Evolutionary conservation across 2,329 filamentous ascomycete species (phyloP), one percentile per base, ranked within the genome.

Genomic region (Trichoderma oligosporum): DNA sequence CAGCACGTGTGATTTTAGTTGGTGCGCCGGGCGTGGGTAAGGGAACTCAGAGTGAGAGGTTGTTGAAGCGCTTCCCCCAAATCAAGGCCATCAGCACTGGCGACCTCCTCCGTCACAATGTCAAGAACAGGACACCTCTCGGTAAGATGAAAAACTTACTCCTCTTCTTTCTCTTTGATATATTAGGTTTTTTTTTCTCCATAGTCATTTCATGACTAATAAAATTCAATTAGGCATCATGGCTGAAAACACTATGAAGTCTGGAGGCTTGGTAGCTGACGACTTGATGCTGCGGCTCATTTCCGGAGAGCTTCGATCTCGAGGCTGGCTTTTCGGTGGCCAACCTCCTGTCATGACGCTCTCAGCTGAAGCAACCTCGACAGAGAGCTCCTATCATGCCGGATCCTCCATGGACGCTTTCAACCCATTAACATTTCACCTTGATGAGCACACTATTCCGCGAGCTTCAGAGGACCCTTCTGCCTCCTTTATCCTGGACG

Each of bases 11-110:
- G 62, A 97, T 99, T 69, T 84, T 99, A 64, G 84, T 99, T 66
- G 94, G 94, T 66, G 92, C 93, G 52, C 94, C 94, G n/a, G 92
- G 92, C 58, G 94, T 96, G 57, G 94, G 94, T 61, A 99, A 99
- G 74, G 94, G 93, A 61, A 99, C 94, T 3, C 94, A 99, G 77
- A 91, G 90, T 51, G 89, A 96, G 72, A 85, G 94, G 61, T 79
- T 99, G 61, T 85, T 97, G 64, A 79, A 86, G 65, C 85, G 89
- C 64, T 99, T 94, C 70, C 90, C 92, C 3, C 89, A 97, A 68
- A 79, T 99, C 45, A 88, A 90, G 53, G 87, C 91, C 16, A 93
- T 99, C 72, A 96, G 91, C 74, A 96, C 94, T 4, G 94, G 94
- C 60, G 93, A 99, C 73, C 78, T 99, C 14, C 77, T 99, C 58